A percentile compares a stretch with the other conserved stretches of the same genome.
phyloP scores from a whole-genome alignment of 2,329 filamentous ascomycete genomes.

The Fusarium nurragi region DNA sequence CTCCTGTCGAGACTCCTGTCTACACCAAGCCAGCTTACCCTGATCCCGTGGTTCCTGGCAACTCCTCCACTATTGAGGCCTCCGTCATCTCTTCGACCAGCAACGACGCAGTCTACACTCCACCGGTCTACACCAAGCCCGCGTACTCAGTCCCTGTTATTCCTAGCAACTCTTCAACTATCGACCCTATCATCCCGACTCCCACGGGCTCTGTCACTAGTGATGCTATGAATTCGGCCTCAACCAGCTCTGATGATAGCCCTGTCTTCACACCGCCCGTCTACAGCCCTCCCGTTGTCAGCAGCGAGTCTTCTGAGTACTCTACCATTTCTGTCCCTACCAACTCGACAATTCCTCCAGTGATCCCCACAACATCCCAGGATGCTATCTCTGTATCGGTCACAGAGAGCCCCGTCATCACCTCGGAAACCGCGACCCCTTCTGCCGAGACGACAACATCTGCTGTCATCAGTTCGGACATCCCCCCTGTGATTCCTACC shows the following conservation, averaged over 20 bases:
- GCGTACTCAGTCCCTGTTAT: conserved; percentile 5
- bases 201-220: neutral
- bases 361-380: conserved; percentile 4
- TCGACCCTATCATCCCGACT: conserved; percentile 11
- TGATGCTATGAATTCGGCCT: neutral
- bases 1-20: conserved; percentile 16
- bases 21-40: conserved; percentile 15
- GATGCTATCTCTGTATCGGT: neutral
- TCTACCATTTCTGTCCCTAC: neutral
- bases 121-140: conserved; percentile 24
- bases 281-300: conserved; percentile 6
- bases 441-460: conserved; percentile 7
- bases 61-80: conserved; percentile 4
- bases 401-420: conserved; percentile 5
- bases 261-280: conserved; percentile 23
- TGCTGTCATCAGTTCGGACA: neutral
- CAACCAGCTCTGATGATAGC: conserved; percentile 1
- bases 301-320: conserved; percentile 16
- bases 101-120: conserved; percentile 6
- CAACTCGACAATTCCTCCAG: conserved; percentile 17
- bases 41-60: neutral
- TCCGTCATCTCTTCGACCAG: neutral
- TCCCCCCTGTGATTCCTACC: neutral
- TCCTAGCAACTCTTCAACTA: conserved; percentile 17
- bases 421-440: conserved; percentile 2